These are phyloP conservation scores for Amanita muscaria DNA, from an alignment of 768 basidiomycete genomes.

Conservation along the genomic window DNA sequence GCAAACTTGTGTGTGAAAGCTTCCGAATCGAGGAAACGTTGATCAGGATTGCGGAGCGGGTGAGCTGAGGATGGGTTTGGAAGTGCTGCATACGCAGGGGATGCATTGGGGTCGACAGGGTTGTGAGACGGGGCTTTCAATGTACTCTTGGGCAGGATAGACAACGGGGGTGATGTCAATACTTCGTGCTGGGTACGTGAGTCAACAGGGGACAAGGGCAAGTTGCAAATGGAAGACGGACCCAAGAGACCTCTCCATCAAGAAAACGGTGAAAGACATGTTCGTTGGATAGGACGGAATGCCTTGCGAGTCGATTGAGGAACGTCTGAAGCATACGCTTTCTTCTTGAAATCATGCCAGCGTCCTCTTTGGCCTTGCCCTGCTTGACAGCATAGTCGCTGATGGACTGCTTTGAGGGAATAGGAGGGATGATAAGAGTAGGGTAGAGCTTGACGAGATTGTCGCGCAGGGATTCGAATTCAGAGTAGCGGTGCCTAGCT, in stretches of 20 bases:
- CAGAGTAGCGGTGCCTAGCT: conserved; percentile 88
- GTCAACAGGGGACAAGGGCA: neutral
- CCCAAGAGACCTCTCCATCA: conserved; percentile 95
- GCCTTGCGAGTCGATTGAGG: conserved; percentile 78
- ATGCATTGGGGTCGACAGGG: conserved; percentile 71
- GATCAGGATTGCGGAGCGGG: conserved; percentile 87
- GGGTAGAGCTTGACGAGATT: conserved; percentile 86
- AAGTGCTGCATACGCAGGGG: conserved; percentile 71
- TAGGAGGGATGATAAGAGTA: conserved; percentile 93
- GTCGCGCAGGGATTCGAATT: conserved; percentile 88
- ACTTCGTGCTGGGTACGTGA: conserved; percentile 68
- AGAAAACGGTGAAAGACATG: conserved; percentile 95
- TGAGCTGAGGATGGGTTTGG: conserved; percentile 86
- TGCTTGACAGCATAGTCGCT: conserved; percentile 97
- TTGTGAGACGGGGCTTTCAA: conserved; percentile 93
- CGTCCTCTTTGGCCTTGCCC: conserved; percentile 93
- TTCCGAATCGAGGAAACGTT: conserved; percentile 93
- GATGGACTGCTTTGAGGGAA: conserved; percentile 93
- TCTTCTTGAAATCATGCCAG: conserved; percentile 80
- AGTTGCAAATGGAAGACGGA: conserved; percentile 25
- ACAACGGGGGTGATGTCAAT: conserved; percentile 84
- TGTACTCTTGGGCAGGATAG: conserved; percentile 88
- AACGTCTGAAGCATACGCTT: conserved; percentile 96
- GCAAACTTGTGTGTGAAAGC: conserved; percentile 94
- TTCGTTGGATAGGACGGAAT: conserved; percentile 94